Conservation (phyloP, 202 grass and related monocot genomes). For the Schoenoplectus triqueter region DNA sequence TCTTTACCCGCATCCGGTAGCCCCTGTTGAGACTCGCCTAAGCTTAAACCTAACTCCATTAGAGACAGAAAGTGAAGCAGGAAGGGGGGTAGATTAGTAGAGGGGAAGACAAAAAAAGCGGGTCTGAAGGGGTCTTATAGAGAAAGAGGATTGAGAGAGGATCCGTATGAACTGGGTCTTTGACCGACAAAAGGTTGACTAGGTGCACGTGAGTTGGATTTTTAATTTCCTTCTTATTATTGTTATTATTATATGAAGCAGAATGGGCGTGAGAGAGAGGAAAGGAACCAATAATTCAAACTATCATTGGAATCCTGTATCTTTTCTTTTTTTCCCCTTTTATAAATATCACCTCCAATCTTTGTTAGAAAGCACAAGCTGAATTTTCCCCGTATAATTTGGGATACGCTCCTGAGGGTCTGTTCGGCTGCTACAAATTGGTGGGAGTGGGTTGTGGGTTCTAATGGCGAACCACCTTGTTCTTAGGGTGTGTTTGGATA, state of each 20-base stretch:
- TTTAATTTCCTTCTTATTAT: slow-evolving; percentile 13
- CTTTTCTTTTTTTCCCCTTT: slow-evolving; percentile 63
- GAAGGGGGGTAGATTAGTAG: background rate
- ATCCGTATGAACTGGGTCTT: slow-evolving; percentile 31
- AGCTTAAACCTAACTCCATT: slow-evolving; percentile 88
- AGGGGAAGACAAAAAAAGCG: background rate
- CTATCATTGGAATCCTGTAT: slow-evolving; percentile 70
- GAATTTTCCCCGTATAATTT: slow-evolving; percentile 39
- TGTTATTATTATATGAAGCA: background rate
- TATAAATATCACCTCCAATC: slow-evolving; percentile 64
- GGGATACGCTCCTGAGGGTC: background rate
- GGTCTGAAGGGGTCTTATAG: slow-evolving; percentile 28
- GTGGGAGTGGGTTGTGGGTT: background rate
- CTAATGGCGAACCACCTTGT: background rate
- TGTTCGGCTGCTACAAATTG: background rate
- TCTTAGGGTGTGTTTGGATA: background rate
- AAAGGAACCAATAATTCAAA: slow-evolving; percentile 49
- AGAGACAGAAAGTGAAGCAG: background rate
- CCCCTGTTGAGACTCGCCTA: slow-evolving; percentile 49
- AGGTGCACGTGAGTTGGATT: slow-evolving; percentile 41
- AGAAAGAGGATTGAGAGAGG: background rate
- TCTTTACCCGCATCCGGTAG: slow-evolving; percentile 52
- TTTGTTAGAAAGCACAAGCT: slow-evolving; percentile 58
- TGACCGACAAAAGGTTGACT: slow-evolving; percentile 38
- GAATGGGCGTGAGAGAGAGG: slow-evolving; percentile 34